These are phyloP conservation scores for Tuber melanosporum DNA, from an alignment of 495 filamentous ascomycete genomes.

Conservation along the genomic window DNA sequence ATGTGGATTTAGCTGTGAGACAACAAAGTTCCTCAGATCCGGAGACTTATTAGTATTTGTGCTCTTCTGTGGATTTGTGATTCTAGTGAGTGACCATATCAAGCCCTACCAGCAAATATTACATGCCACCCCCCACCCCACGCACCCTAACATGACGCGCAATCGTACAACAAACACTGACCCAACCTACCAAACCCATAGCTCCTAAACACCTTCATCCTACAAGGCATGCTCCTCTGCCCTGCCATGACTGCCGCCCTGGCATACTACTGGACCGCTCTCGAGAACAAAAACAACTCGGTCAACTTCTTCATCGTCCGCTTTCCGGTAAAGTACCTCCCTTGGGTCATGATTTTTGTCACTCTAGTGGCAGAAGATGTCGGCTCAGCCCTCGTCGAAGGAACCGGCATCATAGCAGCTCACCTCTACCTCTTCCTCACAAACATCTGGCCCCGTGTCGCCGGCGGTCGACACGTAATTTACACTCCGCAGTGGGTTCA, in stretches of 20 bases:
- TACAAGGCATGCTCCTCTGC: conserved; percentile 33
- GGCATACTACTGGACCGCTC: conserved; percentile 39
- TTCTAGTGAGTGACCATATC: conserved; percentile 19
- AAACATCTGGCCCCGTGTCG: conserved; percentile 38
- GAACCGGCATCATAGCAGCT: conserved; percentile 36
- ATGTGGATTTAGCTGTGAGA: conserved; percentile 30
- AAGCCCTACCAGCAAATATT: background rate
- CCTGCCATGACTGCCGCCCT: conserved; percentile 35
- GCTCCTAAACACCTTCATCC: conserved; percentile 35
- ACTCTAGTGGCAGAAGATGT: conserved; percentile 29
- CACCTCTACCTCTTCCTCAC: conserved; percentile 41
- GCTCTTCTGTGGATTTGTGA: conserved; percentile 35
- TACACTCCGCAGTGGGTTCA: conserved; percentile 31
- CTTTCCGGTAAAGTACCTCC: conserved; percentile 41
- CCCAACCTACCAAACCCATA: background rate
- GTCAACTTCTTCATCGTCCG: conserved; percentile 38
- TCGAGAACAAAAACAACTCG: conserved; percentile 23
- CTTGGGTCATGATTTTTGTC: conserved; percentile 39
- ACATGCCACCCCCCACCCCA: background rate
- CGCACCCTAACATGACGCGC: background rate
- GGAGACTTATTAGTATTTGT: conserved; percentile 39
- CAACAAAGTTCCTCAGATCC: conserved; percentile 31
- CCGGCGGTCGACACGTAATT: conserved; percentile 31
- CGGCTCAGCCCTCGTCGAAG: conserved; percentile 30
- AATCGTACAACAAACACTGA: conserved; percentile 14